These are phyloP conservation scores for Meira miltonrushii DNA, from an alignment of 1,284 basidiomycete species.

Conservation along the genomic window DNA sequence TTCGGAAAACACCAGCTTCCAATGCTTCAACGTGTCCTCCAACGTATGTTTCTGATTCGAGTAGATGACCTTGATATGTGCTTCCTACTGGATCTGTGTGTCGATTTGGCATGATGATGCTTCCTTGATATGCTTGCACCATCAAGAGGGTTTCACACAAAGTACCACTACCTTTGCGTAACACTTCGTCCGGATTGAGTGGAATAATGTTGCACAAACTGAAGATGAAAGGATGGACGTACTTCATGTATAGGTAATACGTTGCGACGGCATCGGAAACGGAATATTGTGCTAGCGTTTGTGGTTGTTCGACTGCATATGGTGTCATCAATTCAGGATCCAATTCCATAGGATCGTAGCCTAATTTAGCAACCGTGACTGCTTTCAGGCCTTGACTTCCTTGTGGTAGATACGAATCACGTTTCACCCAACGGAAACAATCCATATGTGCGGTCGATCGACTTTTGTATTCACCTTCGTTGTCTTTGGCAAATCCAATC, in stretches of 20 bases:
- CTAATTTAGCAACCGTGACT: slow-evolving; percentile 91
- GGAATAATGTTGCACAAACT: slow-evolving; percentile 99
- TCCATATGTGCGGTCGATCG: slow-evolving; percentile 96
- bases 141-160: slow-evolving; percentile 96
- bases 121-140: slow-evolving; percentile 85
- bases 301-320: slow-evolving; percentile 96
- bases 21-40: slow-evolving; percentile 98
- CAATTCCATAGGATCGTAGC: slow-evolving; percentile 93
- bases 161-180: slow-evolving; percentile 92
- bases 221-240: slow-evolving; percentile 99
- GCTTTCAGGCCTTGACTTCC: slow-evolving; percentile 98
- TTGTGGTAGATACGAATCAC: slow-evolving; percentile 98
- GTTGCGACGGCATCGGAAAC: slow-evolving; percentile 99
- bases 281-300: slow-evolving; percentile 91
- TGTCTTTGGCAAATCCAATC: slow-evolving; percentile 85
- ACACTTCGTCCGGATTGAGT: slow-evolving; percentile 89
- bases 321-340: slow-evolving; percentile 99
- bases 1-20: slow-evolving; percentile 96
- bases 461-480: slow-evolving; percentile 92
- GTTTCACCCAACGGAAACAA: slow-evolving; percentile 99
- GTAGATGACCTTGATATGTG: slow-evolving; percentile 90
- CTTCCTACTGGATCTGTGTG: slow-evolving; percentile 88
- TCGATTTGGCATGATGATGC: slow-evolving; percentile 96
- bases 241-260: slow-evolving; percentile 99
- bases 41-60: slow-evolving; percentile 96